Evolutionary conservation across 192 early-diverging fungal genomes (phyloP), one percentile per base, ranked within the genome.

Genomic region (Glomus cerebriforme): DNA sequence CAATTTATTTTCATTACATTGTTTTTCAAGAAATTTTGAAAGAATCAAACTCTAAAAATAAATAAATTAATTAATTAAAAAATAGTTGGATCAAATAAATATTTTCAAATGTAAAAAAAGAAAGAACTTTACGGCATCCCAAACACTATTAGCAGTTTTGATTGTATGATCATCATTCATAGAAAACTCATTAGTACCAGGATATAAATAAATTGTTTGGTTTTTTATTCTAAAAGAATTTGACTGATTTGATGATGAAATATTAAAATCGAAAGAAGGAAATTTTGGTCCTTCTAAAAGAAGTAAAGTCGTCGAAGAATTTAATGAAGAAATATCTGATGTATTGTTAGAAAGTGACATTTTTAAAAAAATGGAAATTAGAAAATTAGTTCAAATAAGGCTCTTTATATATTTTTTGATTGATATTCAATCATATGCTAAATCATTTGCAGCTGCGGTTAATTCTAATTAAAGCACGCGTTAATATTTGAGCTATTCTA

Each of bases 1-100:
- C 13, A 76, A 26, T 39, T 66, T 64, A 47, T 66, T 67, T 65
- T 65, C 13, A 15, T 29, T 5, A 47, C 7, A 45, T 66, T 77
- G 76, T 67, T 77, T 77, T 66, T 77, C 76, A 77, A 77, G 31
- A 29, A 34, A 77, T 65, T 77, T 77, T 24, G 76, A 31, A 13
- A 77, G 47, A 59, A 77, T 77, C 43, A 77, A 77, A 66, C 76
- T 43, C 76, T 77, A 43, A 62, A 35, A 34, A 15, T 22, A 35
- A 26, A 34, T 43, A 37, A 24, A 35, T 63, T 75, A 35, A 35
- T 26, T 32, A 19, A n/a, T 64, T 27, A 26, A 43, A 39, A 45
- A 13, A 60, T 9, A 43, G 7, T 76, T n/a, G n/a, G n/a, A n/a
- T n/a, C n/a, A 39, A 13, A 47, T 32, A 31, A 22, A 34, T 37